These are phyloP conservation scores for Trypanosoma cruzi DNA, from an alignment of 208 protist genomes.

Conservation along the genomic window DNA sequence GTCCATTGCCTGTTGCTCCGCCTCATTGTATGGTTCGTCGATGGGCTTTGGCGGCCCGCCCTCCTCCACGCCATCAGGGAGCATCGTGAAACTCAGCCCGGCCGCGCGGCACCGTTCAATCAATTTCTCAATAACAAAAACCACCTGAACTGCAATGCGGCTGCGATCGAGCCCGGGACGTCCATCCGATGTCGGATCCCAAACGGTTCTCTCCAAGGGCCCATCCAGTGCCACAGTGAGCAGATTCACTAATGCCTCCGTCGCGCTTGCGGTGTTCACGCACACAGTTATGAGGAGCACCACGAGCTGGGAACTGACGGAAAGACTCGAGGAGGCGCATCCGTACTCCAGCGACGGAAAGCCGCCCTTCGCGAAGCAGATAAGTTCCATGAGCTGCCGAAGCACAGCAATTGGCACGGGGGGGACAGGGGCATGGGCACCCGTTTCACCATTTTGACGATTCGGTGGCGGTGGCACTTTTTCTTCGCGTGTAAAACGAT, in stretches of 20 bases:
- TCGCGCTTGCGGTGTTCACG: constrained; percentile 8
- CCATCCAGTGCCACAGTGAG: constrained; percentile 20
- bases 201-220: background rate
- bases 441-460: constrained; percentile 11
- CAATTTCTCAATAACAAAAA: constrained; percentile 21
- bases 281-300: constrained; percentile 21
- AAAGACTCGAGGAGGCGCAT: constrained; percentile 5
- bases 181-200: background rate
- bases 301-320: constrained; percentile 18
- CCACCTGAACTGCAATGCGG: constrained; percentile 17
- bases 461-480: constrained; percentile 8
- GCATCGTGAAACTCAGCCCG: constrained; percentile 25
- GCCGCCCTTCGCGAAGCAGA: constrained; percentile 13
- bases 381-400: constrained; percentile 21
- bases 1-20: constrained; percentile 11
- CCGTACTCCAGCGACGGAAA: background rate
- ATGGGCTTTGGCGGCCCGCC: constrained; percentile 28
- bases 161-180: background rate
- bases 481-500: constrained; percentile 12
- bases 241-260: constrained; percentile 21
- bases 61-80: constrained; percentile 34
- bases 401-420: constrained; percentile 14
- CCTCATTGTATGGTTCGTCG: constrained; percentile 25
- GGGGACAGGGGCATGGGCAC: background rate
- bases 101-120: constrained; percentile 26